Evolutionary conservation across 2,329 filamentous ascomycete species (phyloP), one percentile per base, ranked within the genome.

Genomic region (Plenodomus biglobosus): DNA sequence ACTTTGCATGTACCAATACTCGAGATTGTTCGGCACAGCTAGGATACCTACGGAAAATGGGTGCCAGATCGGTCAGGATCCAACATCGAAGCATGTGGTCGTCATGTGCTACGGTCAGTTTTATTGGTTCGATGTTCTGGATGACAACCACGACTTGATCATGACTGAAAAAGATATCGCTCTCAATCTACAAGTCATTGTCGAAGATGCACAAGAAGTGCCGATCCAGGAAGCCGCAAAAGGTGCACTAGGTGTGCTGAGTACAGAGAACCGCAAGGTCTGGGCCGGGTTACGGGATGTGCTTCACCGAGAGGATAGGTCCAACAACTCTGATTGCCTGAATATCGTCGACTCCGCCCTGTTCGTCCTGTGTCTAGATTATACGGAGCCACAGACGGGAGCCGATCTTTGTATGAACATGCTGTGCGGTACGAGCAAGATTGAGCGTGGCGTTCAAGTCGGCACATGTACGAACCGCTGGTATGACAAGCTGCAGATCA

Each of bases 401-500:
- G 86, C 90, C 0, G 88, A 90, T 24, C 82, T 97, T n/a, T 96
- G 92, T 72, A 91, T 90, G 68, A 99, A 97, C 72, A 97, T 99
- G 92, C 87, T 99, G 11, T 97, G 94, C 65, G 94, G 94, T 38
- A 95, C 91, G 0, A 96, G 87, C 61, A 86, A 94, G 65, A 86
- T 97, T 11, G 88, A 95, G 64, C 88, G 87, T 67, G 94, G 94
- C 3, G 89, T 99, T 1, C 94, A 99, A 73, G 91, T 96, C 38
- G 94, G 94, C 22, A 97, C 94, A 1, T 99, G 94, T 75, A 96
- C 92, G 13, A 99, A 99, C 73, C 82, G 94, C 53, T 99, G 94
- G 94, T 99, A 99, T 67, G 94, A 99, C 75, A 99, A 99, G 76
- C 80, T 99, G 40, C 94, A 99, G 69, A 96, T 99, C 54, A 97